Percentiles rank a stretch among this genome's conserved stretches.
Conservation (phyloP, 306 rosid genomes). For the Lablab purpureus region DNA sequence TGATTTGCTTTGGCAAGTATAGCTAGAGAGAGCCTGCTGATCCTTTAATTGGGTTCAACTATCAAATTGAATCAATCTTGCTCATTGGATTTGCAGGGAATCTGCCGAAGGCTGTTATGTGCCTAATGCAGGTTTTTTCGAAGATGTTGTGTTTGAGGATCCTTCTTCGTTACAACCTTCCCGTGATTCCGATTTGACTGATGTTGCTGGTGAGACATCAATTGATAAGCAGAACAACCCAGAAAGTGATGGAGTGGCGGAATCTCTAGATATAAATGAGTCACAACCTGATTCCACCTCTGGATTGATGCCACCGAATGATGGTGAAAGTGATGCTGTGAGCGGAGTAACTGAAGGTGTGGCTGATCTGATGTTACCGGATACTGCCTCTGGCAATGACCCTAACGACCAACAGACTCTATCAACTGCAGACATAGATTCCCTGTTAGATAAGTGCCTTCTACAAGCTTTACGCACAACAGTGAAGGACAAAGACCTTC, state of each 20-base stretch:
- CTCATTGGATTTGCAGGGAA: conserved; percentile 66
- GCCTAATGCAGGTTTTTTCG: conserved; percentile 90
- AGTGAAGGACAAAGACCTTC: conserved; percentile 86
- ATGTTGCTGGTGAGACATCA: conserved; percentile 52
- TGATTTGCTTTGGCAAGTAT: conserved; percentile 86
- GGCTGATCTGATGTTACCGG: conserved; percentile 67
- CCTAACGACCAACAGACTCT: conserved; percentile 60
- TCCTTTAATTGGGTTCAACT: conserved; percentile 10
- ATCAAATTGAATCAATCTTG: conserved; percentile 19
- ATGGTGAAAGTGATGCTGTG: conserved; percentile 43
- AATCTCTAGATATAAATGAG: conserved; percentile 52
- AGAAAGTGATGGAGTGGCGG: conserved; percentile 46
- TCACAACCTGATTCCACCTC: conserved; percentile 47
- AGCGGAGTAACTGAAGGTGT: conserved; percentile 57
- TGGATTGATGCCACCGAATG: conserved; percentile 29
- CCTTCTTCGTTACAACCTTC: conserved; percentile 60
- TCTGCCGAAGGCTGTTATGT: conserved; percentile 74
- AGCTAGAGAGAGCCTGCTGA: conserved; percentile 26
- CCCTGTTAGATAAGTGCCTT: conserved; percentile 87
- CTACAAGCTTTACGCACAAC: conserved; percentile 91
- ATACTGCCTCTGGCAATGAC: conserved; percentile 55
- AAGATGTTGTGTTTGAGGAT: conserved; percentile 87
- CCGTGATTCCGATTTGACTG: conserved; percentile 54
- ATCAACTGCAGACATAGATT: conserved; percentile 77
- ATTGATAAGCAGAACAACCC: conserved; percentile 46